Base-by-base conservation (phyloP, 2,329 filamentous ascomycete species). In the Pseudogymnoascus sp. region DNA sequence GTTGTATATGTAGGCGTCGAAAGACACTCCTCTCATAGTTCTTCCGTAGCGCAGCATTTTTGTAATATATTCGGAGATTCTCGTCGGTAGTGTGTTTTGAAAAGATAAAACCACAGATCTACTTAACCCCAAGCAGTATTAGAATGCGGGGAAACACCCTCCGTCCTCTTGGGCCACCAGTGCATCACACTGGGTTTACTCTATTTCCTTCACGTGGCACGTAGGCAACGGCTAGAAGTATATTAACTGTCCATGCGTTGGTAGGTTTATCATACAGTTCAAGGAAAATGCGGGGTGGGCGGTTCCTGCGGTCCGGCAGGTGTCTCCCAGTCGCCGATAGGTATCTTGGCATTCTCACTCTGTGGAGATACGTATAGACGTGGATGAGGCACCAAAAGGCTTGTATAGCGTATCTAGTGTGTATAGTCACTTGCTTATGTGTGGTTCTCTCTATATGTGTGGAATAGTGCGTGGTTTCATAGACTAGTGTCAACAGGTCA, bases 51-150 rank as follows among this genome's bases (percentile, higher is more conserved):
- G 29, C 24, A 6, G n/a, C 29, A 33, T 35, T 33, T 33, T 7
- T 56, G 50, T 8, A 56, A 56, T 56, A 56, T 56, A 56, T 56
- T 56, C n/a, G 50, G 50, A 56, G 16, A 21, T 56, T 56, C 50
- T 56, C 16, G 14, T 56, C 2, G 16, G 50, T 56, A 21, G 16
- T 56, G 50, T 56, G 50, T 56, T 56, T 56, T 56, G 10, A 33
- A 56, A 21, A 19, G 50, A 56, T 56, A 56, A 33, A 33, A 56
- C 2, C 13, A 21, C 1, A 19, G 50, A 33, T 56, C 50, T 31
- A 56, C 26, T 21, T 35, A 33, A 33, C 7, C n/a, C 26, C 19
- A 56, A 19, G 50, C 50, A 5, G 16, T 35, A 56, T 56, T 56
- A 56, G 29, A 56, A 35, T n/a, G 16, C 50, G 50, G 50, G 50